These are phyloP conservation scores for Fusarium sp. DNA, from an alignment of 2,329 filamentous ascomycete species.

Conservation along the genomic window DNA sequence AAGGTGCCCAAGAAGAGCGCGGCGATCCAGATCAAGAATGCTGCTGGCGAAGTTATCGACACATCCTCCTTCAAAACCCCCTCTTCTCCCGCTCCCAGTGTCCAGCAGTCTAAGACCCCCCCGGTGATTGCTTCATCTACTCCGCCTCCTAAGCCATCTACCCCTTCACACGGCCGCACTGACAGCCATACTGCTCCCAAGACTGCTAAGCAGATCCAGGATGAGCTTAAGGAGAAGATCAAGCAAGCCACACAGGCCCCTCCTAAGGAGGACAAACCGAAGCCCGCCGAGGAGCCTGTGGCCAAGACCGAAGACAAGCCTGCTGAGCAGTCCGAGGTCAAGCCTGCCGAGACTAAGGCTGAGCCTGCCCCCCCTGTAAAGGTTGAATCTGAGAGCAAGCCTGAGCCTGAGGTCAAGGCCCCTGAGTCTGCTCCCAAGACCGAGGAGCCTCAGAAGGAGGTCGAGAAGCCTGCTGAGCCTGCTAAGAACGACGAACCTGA, in stretches of 20 bases:
- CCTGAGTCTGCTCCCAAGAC: slow-evolving; percentile 45
- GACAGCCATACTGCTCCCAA: slow-evolving; percentile 78
- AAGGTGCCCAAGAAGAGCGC: slow-evolving; percentile 74
- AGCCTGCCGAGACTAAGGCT: slow-evolving; percentile 29
- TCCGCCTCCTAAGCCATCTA: slow-evolving; percentile 81
- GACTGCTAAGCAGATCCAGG: slow-evolving; percentile 83
- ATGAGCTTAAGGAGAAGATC: slow-evolving; percentile 86
- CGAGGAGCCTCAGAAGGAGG: slow-evolving; percentile 46
- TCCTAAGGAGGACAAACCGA: slow-evolving; percentile 51
- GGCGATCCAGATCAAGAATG: slow-evolving; percentile 86
- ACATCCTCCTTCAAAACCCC: slow-evolving; percentile 72
- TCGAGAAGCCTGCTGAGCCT: slow-evolving; percentile 48
- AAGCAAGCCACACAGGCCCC: slow-evolving; percentile 67
- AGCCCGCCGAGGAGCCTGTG: slow-evolving; percentile 35
- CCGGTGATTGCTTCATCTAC: slow-evolving; percentile 82
- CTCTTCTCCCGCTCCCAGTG: slow-evolving; percentile 67
- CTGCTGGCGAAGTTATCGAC: slow-evolving; percentile 82
- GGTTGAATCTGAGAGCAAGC: slow-evolving; percentile 46
- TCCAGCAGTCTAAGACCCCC: slow-evolving; percentile 72
- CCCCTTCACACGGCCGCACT: slow-evolving; percentile 75
- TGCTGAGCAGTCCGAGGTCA: slow-evolving; percentile 20
- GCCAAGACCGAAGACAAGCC: slow-evolving; percentile 54
- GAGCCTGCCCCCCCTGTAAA: slow-evolving; percentile 37
- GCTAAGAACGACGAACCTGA: slow-evolving; percentile 56
- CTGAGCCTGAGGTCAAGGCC: slow-evolving; percentile 49